These are phyloP conservation scores for Penicillium psychrosexuale DNA, from an alignment of 2,329 filamentous ascomycete species.

Conservation along the genomic window DNA sequence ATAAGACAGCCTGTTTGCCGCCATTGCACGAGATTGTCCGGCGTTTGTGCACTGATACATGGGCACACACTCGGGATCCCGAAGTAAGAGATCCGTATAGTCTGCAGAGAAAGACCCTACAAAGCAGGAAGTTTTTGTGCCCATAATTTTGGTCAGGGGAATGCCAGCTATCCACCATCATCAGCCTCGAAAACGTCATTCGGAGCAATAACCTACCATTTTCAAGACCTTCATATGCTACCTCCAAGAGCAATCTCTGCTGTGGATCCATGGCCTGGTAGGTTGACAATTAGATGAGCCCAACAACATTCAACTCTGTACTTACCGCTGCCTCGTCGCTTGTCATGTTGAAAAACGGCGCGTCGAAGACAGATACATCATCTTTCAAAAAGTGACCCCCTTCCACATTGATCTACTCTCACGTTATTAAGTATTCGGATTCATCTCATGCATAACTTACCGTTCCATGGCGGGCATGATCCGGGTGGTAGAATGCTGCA, in stretches of 20 bases:
- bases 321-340: conserved; percentile 30
- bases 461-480: conserved; percentile 24
- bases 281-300: not conserved
- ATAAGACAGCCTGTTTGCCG: conserved; percentile 31
- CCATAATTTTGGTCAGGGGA: conserved; percentile 22
- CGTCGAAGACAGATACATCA: conserved; percentile 31
- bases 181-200: not conserved
- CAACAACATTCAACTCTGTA: not conserved
- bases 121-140: conserved; percentile 30
- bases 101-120: conserved; percentile 30
- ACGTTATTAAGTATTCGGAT: not conserved
- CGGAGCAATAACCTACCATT: conserved; percentile 17
- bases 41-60: conserved; percentile 29
- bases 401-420: conserved; percentile 24
- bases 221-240: conserved; percentile 30
- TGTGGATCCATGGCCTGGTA: conserved; percentile 31
- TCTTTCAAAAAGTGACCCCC: conserved; percentile 28
- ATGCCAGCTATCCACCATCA: conserved; percentile 26
- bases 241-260: conserved; percentile 30
- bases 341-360: conserved; percentile 36
- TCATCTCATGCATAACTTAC: conserved; percentile 9
- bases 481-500: conserved; percentile 27
- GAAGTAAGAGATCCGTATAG: conserved; percentile 29
- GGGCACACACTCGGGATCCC: conserved; percentile 28
- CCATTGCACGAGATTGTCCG: conserved; percentile 27